These are phyloP conservation scores for Elongisporangium prolatum DNA, from an alignment of 352 stramenopile species.

Conservation along the genomic window DNA sequence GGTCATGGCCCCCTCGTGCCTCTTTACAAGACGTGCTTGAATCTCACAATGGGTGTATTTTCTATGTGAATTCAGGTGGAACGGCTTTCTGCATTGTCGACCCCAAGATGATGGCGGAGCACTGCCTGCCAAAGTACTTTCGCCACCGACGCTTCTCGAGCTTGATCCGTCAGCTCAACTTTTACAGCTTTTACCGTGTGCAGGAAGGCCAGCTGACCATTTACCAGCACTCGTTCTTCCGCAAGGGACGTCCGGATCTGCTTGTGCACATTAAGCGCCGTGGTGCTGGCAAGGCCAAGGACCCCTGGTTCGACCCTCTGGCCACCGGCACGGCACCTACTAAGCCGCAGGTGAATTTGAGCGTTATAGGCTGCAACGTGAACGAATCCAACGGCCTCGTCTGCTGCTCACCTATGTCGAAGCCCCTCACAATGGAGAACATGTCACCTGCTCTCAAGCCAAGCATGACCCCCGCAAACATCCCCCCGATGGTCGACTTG, in stretches of 20 bases:
- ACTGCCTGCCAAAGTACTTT: slow-evolving; percentile 90
- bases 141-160: slow-evolving; percentile 86
- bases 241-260: slow-evolving; percentile 72
- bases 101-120: slow-evolving; percentile 83
- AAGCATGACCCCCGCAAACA: slow-evolving; percentile 33
- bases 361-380: slow-evolving; percentile 21
- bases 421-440: slow-evolving; percentile 74
- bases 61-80: slow-evolving; percentile 36
- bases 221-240: slow-evolving; percentile 85
- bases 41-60: background rate
- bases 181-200: slow-evolving; percentile 91
- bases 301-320: slow-evolving; percentile 80
- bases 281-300: slow-evolving; percentile 77
- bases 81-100: slow-evolving; percentile 91
- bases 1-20: background rate
- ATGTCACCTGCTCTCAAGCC: slow-evolving; percentile 83
- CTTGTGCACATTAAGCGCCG: slow-evolving; percentile 84
- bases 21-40: background rate
- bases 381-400: slow-evolving; percentile 25
- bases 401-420: slow-evolving; percentile 79
- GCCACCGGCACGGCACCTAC: slow-evolving; percentile 7
- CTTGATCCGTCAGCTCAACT: slow-evolving; percentile 89
- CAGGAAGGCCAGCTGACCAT: slow-evolving; percentile 82
- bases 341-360: slow-evolving; percentile 14
- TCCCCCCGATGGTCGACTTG: slow-evolving; percentile 59